Base-by-base conservation (phyloP, 73 alveolate genomes). In the Blepharisma stoltei region DNA sequence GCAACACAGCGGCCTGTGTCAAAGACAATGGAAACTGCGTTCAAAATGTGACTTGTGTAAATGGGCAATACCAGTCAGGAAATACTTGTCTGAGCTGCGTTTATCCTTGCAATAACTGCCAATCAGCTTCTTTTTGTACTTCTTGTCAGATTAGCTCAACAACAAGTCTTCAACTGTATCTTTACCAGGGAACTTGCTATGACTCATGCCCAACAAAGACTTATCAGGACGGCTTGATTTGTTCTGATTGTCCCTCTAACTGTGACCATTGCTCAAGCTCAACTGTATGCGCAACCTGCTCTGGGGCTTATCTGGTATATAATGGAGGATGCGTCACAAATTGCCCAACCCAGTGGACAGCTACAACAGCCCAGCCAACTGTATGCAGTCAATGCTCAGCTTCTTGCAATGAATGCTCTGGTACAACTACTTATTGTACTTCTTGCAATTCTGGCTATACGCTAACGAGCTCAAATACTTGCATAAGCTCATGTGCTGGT, bases 1-100 rank as follows among this genome's bases (percentile, higher is more conserved):
- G 73, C 45, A 60, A 60, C 5, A 60, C 38, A 14, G 73, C 14
- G 2, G 73, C 37, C 23, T 60, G 73, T 25, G 18, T 60, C 3
- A 0, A 25, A 9, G 73, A 60, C 45, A 60, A 60, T 60, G 46
- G 49, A 2, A 0, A 20, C 38, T 60, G 73, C 73, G 38, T 18
- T 14, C n/a, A 14, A 18, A 8, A n/a, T 60, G 14, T 38, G 23
- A 25, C 45, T 25, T 60, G 73, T 25, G 45, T 14, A 14, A 25
- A n/a, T 25, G 73, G 73, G 0, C 49, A 60, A 47, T 60, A 60
- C 5, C 73, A 60, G 46, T 60, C 73, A 20, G 73, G 73, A 9
- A n/a, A 8, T 20, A 18, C 38, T 25, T 60, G 73, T 60, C 18
- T 25, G 38, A n/a, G 18, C 3, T 60, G 73, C 5, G 45, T 14